Percentiles rank a stretch among this genome's conserved stretches.
phyloP scores from a whole-genome alignment of 1,284 basidiomycete species.

The Xanthoconium separans region DNA sequence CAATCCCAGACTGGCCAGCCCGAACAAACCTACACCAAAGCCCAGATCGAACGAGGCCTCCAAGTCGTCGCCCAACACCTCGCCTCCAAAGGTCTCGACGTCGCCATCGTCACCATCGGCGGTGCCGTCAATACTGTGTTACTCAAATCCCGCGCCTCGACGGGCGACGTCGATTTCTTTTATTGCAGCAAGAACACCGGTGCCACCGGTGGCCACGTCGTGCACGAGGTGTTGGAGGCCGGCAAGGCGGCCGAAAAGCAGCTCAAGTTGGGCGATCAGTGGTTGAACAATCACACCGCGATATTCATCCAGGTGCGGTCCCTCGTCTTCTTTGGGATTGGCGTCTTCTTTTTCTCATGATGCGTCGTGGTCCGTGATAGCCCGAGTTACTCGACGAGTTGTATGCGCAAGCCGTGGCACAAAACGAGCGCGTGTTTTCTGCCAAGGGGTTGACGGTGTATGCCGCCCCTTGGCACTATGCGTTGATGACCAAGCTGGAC shows the following conservation, averaged over 20 bases:
- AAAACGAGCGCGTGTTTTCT: slow-evolving; percentile 6
- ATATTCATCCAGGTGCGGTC: slow-evolving; percentile 6
- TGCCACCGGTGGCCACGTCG: background rate
- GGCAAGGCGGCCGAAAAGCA: slow-evolving; percentile 3
- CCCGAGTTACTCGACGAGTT: background rate
- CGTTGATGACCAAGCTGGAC: slow-evolving; percentile 12
- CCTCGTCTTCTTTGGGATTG: background rate
- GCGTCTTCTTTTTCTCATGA: too few species aligned
- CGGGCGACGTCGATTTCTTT: slow-evolving; percentile 15
- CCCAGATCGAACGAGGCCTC: slow-evolving; percentile 6
- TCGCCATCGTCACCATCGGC: slow-evolving; percentile 9
- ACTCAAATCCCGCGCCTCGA: slow-evolving; percentile 7
- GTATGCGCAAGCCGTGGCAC: slow-evolving; percentile 2
- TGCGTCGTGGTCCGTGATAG: too few species aligned
- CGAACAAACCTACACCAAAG: slow-evolving; percentile 8
- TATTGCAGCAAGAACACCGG: slow-evolving; percentile 5
- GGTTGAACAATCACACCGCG: slow-evolving; percentile 14
- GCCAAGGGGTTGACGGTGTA: slow-evolving; percentile 11
- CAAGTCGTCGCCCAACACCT: slow-evolving; percentile 4
- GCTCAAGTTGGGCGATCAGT: slow-evolving; percentile 2
- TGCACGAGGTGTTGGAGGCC: slow-evolving; percentile 1
- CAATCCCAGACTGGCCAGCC: background rate
- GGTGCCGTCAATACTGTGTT: slow-evolving; percentile 12
- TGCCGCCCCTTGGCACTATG: slow-evolving; percentile 11
- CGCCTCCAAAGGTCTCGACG: slow-evolving; percentile 1